Evolutionary conservation across 768 basidiomycete genomes (phyloP), one percentile per base, ranked within the genome.

Genomic region (Phylloporus scabripes): DNA sequence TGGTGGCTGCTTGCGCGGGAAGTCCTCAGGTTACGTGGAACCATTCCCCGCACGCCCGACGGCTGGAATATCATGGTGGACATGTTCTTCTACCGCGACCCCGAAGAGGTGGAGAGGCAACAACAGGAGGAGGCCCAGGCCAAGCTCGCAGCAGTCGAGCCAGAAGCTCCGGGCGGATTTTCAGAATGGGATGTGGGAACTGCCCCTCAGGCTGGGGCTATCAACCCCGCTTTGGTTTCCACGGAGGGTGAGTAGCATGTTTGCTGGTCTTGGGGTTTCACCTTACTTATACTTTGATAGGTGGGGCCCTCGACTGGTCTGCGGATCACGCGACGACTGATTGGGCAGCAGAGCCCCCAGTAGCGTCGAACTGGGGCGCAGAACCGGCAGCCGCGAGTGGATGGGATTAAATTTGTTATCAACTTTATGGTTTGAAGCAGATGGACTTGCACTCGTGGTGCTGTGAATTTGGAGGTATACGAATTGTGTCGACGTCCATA

Each of bases 1-100:
- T 95, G 92, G 92, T 96, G 91, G 91, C 72, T 99, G 62, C 87
- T 99, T 59, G 89, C 90, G 66, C 89, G 96, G 61, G 96, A 99
- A 69, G 92, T 96, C 61, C 87, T 99, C 72, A 83, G 96, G 65
- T 79, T 99, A 65, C 83, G 92, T 54, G 96, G 96, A 41, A 88
- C 90, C 49, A 85, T 98, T 70, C 87, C 92, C 52, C 83, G 96
- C 61, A 87, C 91, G 36, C 70, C 81, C 54, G 93, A 95, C 55
- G 90, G 88, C 62, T 99, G 96, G 96, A 89, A 85, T 68, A 87
- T 96, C 70, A 96, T 98, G 91, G 92, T 94, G 58, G 94, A 95
- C 72, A 87, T 95, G 86, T 94, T 94, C 87, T 93, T 97, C 85
- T 98, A 98, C 83, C 90, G 95, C 64, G 95, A 97, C 74, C 93